Evolutionary conservation across 768 basidiomycete genomes (phyloP).

Genomic region (Fibroporia radiculosa): DNA sequence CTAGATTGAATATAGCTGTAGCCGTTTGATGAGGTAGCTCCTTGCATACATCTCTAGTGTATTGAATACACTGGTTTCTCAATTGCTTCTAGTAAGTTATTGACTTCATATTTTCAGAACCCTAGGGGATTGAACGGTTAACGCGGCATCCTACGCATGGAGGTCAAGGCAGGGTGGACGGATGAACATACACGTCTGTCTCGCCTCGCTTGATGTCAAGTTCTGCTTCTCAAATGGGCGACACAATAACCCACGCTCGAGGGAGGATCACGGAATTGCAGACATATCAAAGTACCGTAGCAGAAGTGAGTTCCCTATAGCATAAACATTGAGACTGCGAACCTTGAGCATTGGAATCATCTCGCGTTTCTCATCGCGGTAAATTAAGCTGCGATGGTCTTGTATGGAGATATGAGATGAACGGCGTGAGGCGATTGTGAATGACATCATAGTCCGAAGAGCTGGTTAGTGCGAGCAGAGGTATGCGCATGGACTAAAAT

Average conservation of each 20-base stretch:
- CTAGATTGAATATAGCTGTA: not conserved
- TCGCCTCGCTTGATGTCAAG: conserved; percentile 14
- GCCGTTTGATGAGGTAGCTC: no score
- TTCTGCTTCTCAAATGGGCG: conserved; percentile 13
- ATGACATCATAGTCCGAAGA: conserved; percentile 30
- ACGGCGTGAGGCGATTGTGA: conserved; percentile 35
- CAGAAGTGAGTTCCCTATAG: not conserved
- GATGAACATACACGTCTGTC: conserved; percentile 15
- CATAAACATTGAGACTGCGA: not conserved
- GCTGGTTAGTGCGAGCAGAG: not conserved
- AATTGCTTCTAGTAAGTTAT: conserved; percentile 8
- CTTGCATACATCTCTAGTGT: not conserved
- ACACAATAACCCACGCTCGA: conserved; percentile 26
- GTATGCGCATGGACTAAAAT: no score
- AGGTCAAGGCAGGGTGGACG: not conserved
- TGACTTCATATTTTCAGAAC: conserved; percentile 7
- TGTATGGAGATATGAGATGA: conserved; percentile 66
- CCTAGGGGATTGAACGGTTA: conserved; percentile 18
- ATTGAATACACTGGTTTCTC: not conserved
- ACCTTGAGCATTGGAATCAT: conserved; percentile 44
- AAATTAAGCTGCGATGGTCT: conserved; percentile 48
- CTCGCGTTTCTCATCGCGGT: conserved; percentile 55
- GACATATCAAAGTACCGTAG: conserved; percentile 17
- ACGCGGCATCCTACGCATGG: conserved; percentile 7
- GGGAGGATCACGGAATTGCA: conserved; percentile 31